These are phyloP conservation scores for Dryas alaskensis DNA, from an alignment of 306 rosid genomes.

Conservation along the genomic window DNA sequence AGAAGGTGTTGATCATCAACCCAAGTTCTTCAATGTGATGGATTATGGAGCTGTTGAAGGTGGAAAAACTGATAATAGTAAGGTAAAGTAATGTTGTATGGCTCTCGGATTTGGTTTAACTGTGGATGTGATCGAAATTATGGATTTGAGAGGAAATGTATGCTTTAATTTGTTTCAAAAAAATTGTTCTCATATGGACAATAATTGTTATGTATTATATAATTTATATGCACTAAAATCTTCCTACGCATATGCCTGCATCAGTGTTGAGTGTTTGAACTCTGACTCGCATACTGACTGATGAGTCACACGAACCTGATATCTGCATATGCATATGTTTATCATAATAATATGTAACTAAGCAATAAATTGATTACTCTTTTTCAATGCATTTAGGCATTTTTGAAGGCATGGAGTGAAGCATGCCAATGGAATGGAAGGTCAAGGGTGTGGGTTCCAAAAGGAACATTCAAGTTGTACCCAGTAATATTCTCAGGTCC, in stretches of 20 bases:
- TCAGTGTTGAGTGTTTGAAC: no score
- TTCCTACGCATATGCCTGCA: no score
- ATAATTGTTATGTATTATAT: no score
- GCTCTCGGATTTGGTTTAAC: background rate
- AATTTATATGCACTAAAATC: no score
- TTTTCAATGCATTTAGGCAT: slow-evolving; percentile 27
- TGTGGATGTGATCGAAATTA: background rate
- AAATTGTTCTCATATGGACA: no score
- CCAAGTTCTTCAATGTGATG: slow-evolving; percentile 30
- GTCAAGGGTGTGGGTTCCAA: slow-evolving; percentile 31
- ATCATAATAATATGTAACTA: no score
- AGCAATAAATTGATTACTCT: background rate
- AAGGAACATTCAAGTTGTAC: slow-evolving; percentile 43
- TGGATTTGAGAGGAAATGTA: no score
- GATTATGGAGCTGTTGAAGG: slow-evolving; percentile 31
- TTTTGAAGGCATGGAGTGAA: slow-evolving; percentile 39
- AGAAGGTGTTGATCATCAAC: background rate
- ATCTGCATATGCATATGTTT: no score
- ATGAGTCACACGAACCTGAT: no score
- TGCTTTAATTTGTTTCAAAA: no score
- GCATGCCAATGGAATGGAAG: slow-evolving; percentile 39
- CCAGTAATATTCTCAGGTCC: slow-evolving; percentile 45
- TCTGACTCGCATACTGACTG: no score
- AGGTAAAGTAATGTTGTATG: slow-evolving; percentile 11
- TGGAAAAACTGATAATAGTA: slow-evolving; percentile 29